phyloP scores from a whole-genome alignment of 768 basidiomycete species.

The Auricularia heimuer region DNA sequence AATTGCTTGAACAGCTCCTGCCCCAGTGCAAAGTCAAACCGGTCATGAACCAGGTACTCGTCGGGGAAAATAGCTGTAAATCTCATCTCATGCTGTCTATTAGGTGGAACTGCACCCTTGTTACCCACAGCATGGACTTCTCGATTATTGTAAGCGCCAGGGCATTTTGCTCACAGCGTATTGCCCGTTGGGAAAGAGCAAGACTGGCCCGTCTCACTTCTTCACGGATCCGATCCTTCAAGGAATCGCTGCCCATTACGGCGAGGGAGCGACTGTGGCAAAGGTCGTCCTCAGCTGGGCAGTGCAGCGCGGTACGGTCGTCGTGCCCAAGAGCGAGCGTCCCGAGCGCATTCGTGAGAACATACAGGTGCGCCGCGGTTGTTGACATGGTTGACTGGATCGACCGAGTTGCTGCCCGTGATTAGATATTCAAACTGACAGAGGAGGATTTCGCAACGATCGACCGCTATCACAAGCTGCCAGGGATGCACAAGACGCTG shows the following conservation, averaged over 20 bases:
- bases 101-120: conserved; percentile 55
- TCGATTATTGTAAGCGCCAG: conserved; percentile 43
- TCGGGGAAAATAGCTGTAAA: conserved; percentile 7
- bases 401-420: too few species aligned
- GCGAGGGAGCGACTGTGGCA: conserved; percentile 26
- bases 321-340: conserved; percentile 14
- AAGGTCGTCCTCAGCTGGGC: conserved; percentile 14
- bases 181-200: conserved; percentile 24
- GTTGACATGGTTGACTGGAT: not conserved
- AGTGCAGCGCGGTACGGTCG: conserved; percentile 14
- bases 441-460: conserved; percentile 9
- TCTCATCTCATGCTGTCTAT: not conserved
- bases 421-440: conserved; percentile 13
- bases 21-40: conserved; percentile 39
- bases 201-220: conserved; percentile 15
- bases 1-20: conserved; percentile 31
- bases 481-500: conserved; percentile 10
- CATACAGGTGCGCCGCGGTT: conserved; percentile 9
- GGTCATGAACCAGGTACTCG: conserved; percentile 58
- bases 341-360: conserved; percentile 5
- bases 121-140: conserved; percentile 49
- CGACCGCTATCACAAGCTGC: conserved; percentile 10
- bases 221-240: conserved; percentile 25
- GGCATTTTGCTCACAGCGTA: conserved; percentile 63
- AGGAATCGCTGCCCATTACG: conserved; percentile 30